phyloP scores from a whole-genome alignment of 148 eudicot genomes.

The Fagopyrum esculentum region DNA sequence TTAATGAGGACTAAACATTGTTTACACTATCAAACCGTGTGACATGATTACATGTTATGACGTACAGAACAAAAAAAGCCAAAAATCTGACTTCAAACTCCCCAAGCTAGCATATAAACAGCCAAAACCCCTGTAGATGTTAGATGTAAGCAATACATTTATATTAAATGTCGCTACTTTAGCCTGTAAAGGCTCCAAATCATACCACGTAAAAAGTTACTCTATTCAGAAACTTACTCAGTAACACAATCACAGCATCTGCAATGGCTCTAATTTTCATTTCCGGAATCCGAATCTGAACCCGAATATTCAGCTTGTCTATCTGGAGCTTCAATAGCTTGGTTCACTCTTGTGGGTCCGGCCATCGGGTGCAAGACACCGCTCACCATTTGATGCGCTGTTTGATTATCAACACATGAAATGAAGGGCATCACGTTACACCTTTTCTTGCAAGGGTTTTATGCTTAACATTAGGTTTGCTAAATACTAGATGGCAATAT shows the following conservation, averaged over 20 bases:
- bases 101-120: background rate
- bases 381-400: constrained; percentile 34
- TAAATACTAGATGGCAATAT: background rate
- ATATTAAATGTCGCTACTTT: background rate
- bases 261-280: constrained; percentile 1
- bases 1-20: too few species aligned
- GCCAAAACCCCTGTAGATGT: constrained; percentile 7
- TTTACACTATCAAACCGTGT: too few species aligned
- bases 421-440: background rate
- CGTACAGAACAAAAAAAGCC: too few species aligned
- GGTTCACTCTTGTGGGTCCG: constrained; percentile 14
- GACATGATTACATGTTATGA: too few species aligned
- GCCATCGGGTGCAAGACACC: constrained; percentile 33
- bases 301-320: constrained; percentile 25
- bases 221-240: background rate
- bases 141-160: background rate
- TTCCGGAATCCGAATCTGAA: constrained; percentile 4
- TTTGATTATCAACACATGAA: background rate
- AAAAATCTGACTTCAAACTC: too few species aligned
- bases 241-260: background rate
- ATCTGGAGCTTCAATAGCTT: constrained; percentile 40
- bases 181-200: background rate
- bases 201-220: background rate
- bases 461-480: background rate
- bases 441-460: background rate